phyloP scores from a whole-genome alignment of 2,329 filamentous ascomycete species.

The Fusarium torulosum region DNA sequence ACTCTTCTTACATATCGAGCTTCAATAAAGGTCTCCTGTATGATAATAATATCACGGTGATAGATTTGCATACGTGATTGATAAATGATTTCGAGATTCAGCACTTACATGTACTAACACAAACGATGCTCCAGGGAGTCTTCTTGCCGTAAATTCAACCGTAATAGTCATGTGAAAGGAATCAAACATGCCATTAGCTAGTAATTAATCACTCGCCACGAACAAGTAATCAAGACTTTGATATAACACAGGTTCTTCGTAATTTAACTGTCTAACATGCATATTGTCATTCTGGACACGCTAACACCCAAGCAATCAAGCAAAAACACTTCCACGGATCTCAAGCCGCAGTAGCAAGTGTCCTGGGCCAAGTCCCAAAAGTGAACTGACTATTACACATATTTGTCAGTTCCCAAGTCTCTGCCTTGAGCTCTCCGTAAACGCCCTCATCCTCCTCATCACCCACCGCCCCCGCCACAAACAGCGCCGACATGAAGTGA shows the following conservation, averaged over 20 bases:
- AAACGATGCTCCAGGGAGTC: too few species aligned
- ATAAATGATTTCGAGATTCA: too few species aligned
- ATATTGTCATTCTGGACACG: not conserved
- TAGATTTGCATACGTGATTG: too few species aligned
- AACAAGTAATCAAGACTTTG: too few species aligned
- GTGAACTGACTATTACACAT: conserved; percentile 74
- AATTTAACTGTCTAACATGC: too few species aligned
- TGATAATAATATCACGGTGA: too few species aligned
- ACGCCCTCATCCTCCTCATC: conserved; percentile 60
- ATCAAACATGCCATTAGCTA: too few species aligned
- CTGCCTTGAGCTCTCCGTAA: conserved; percentile 62
- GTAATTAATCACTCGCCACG: accelerated
- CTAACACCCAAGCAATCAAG: not conserved
- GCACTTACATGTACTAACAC: too few species aligned
- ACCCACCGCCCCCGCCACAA: conserved; percentile 69
- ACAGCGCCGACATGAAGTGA: conserved; percentile 75
- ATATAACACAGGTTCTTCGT: too few species aligned
- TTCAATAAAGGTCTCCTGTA: not conserved
- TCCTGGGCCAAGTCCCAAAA: conserved; percentile 54
- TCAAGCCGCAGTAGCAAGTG: conserved; percentile 7
- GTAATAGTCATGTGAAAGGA: too few species aligned
- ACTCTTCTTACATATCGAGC: not conserved
- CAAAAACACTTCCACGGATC: not conserved
- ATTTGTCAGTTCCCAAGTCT: conserved; percentile 75
- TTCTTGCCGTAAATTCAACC: too few species aligned